Base-by-base conservation (phyloP, 192 early-diverging fungal genomes). In the Ambispora gerdemannii region DNA sequence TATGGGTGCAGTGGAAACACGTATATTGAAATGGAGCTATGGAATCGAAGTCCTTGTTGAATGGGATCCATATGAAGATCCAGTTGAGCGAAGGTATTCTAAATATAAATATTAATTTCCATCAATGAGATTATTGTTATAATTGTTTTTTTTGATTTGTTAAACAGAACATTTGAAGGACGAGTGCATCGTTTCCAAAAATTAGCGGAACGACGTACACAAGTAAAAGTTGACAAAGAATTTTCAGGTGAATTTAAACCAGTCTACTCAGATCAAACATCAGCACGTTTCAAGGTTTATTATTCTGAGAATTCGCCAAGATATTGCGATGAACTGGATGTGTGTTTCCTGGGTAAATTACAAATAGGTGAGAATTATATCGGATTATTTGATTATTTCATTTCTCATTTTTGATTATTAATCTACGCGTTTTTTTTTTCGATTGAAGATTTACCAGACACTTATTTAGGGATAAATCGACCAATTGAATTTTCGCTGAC, bases 21-120 rank as follows among this genome's bases (percentile, higher is more conserved):
- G 67, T 15, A 32, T 55, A 31, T 32, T 53, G n/a, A 56, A 70
- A 36, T 55, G 51, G 67, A 56, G 20, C 38, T 70, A 34, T 58
- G 67, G 35, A 30, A 70, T 70, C 17, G 13, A 55, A 38, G 35
- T 58, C 4, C 15, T 17, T 30, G 19, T 15, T 4, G 31, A 51
- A 32, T 53, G 50, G 49, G 20, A 43, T 27, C 50, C 31, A 38
- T 10, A 10, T 27, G 17, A 19, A 13, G 11, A 13, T 27, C 20
- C 1, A 22, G 1, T 1, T 27, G 38, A 33, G 24, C 20, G 25
- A 28, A 15, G 63, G 63, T 20, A 50, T 27, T 25, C 27, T 43
- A 28, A 22, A 50, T 3, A 50, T 32, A 50, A 28, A 32, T 8
- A 28, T 34, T 43, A 10, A 6, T 43, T 43, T 43, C 15, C 38